These are phyloP conservation scores for Daldinia grandis DNA, from an alignment of 495 filamentous ascomycete species.

Conservation along the genomic window DNA sequence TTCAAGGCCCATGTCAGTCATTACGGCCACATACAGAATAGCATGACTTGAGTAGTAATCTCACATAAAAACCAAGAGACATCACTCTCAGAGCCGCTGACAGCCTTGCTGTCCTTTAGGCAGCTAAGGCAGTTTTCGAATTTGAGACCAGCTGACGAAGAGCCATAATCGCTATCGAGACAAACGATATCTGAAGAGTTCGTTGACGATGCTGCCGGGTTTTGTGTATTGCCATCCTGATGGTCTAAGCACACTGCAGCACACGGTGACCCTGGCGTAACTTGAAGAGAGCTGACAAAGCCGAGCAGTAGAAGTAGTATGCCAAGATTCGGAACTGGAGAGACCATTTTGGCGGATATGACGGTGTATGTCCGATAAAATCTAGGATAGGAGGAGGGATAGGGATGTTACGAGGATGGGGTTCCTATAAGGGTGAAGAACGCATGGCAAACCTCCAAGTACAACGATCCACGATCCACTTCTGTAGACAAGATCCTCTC, in stretches of 20 bases:
- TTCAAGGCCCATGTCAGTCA: not conserved
- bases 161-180: slow-evolving; percentile 58
- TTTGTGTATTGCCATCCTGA: slow-evolving; percentile 27
- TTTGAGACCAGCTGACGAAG: slow-evolving; percentile 52
- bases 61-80: slow-evolving; percentile 66
- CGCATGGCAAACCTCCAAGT: not conserved
- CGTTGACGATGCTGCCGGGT: slow-evolving; percentile 31
- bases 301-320: slow-evolving; percentile 25
- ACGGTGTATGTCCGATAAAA: not conserved
- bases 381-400: not conserved
- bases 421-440: slow-evolving; percentile 1
- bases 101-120: slow-evolving; percentile 62
- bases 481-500: slow-evolving; percentile 5
- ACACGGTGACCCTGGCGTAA: slow-evolving; percentile 64
- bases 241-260: slow-evolving; percentile 56
- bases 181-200: slow-evolving; percentile 63
- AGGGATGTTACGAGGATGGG: slow-evolving; percentile 1
- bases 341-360: slow-evolving; percentile 6
- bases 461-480: not conserved
- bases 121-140: slow-evolving; percentile 69
- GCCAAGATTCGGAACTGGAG: slow-evolving; percentile 7
- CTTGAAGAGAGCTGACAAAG: slow-evolving; percentile 40
- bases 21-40: not conserved
- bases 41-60: not conserved
- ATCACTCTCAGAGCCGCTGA: slow-evolving; percentile 61